phyloP scores from a whole-genome alignment of 2,329 filamentous ascomycete genomes.

The Davidsoniella eucalypti region DNA sequence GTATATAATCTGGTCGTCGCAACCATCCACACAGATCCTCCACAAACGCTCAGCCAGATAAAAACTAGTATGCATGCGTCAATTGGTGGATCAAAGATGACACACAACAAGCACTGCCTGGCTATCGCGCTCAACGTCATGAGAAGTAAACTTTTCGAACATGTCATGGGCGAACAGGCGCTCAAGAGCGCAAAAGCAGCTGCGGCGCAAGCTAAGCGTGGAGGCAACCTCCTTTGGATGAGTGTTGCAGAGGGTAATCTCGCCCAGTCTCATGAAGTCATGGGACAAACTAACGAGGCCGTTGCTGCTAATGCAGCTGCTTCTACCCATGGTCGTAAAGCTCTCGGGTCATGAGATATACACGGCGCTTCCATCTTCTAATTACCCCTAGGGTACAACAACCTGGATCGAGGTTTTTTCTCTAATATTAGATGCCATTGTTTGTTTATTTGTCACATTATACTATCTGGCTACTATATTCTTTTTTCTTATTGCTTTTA shows the following conservation, averaged over 20 bases:
- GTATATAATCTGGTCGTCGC: constrained; percentile 64
- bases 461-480: too few relatives aligned
- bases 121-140: constrained; percentile 74
- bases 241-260: constrained; percentile 69
- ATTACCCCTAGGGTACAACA: too few relatives aligned
- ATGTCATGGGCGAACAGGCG: constrained; percentile 65
- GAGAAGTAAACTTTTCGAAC: constrained; percentile 66
- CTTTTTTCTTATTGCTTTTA: too few relatives aligned
- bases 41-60: constrained; percentile 52
- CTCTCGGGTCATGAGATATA: constrained; percentile 5
- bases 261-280: constrained; percentile 55
- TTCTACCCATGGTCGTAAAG: constrained; percentile 15
- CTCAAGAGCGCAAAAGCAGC: constrained; percentile 60
- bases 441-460: too few relatives aligned
- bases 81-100: constrained; percentile 49
- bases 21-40: constrained; percentile 44
- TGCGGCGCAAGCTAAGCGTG: constrained; percentile 48
- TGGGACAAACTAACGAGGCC: constrained; percentile 40
- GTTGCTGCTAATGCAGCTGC: constrained; percentile 25
- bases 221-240: constrained; percentile 58
- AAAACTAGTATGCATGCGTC: constrained; percentile 65
- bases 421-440: too few relatives aligned
- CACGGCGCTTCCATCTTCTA: neutral
- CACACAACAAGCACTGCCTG: constrained; percentile 64
- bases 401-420: too few relatives aligned